A percentile compares a stretch with the other conserved stretches of the same genome.
phyloP scores from a whole-genome alignment of 345 rosid genomes.

The Punica granatum region DNA sequence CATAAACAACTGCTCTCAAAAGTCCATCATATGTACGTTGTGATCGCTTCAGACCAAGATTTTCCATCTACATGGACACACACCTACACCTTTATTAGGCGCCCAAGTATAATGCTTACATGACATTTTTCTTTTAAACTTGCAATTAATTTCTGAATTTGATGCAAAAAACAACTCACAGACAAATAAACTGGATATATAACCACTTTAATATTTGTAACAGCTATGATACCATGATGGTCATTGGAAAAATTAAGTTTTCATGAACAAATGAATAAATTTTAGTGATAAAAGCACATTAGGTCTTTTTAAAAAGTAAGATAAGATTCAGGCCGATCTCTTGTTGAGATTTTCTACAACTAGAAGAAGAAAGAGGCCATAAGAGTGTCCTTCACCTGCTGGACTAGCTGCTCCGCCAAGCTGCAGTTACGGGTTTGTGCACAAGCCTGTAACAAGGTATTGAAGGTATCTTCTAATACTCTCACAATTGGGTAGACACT shows the following conservation, averaged over 20 bases:
- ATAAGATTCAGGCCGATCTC: background rate
- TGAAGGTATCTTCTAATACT: constrained; percentile 50
- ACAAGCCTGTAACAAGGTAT: constrained; percentile 55
- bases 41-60: constrained; percentile 65
- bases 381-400: constrained; percentile 43
- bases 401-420: constrained; percentile 64
- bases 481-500: constrained; percentile 16
- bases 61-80: constrained; percentile 57
- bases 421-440: constrained; percentile 39
- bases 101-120: background rate
- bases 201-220: background rate
- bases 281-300: too few species aligned
- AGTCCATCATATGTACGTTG: constrained; percentile 53
- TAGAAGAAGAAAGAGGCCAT: background rate
- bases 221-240: background rate
- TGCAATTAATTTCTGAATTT: background rate
- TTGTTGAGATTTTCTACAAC: background rate
- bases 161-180: background rate
- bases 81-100: constrained; percentile 9
- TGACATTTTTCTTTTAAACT: background rate
- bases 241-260: background rate
- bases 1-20: constrained; percentile 48
- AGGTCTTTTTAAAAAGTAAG: too few species aligned
- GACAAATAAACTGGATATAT: background rate
- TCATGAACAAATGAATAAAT: background rate